Evolutionary conservation across 768 basidiomycete species (phyloP).

Genomic region (Candolleomyces aberdarensis): DNA sequence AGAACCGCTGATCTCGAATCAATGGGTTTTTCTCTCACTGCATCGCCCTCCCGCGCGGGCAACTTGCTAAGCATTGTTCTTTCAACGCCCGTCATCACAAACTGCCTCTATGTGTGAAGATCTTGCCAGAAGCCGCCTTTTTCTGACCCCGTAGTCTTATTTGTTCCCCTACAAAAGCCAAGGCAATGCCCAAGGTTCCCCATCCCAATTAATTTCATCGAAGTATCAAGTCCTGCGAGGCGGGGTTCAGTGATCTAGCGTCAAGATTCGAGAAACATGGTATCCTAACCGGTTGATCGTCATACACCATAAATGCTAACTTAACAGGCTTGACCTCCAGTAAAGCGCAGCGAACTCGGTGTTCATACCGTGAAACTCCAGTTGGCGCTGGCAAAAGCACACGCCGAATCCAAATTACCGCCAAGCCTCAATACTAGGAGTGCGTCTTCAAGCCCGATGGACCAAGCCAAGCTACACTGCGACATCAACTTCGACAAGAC

Average conservation of each 20-base stretch:
- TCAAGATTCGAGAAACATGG: neutral
- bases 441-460: constrained; percentile 74
- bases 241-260: no score
- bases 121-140: no score
- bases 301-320: neutral
- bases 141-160: no score
- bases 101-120: no score
- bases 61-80: no score
- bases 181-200: neutral
- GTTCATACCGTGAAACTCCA: constrained; percentile 86
- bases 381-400: constrained; percentile 60
- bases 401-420: constrained; percentile 54
- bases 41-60: no score
- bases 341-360: constrained; percentile 80
- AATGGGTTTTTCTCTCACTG: no score
- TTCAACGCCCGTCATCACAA: no score
- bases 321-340: constrained; percentile 31
- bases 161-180: no score
- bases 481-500: constrained; percentile 76
- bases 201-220: neutral
- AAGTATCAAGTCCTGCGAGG: neutral
- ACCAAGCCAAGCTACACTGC: constrained; percentile 83
- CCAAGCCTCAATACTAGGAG: constrained; percentile 52
- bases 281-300: neutral
- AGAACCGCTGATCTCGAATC: no score